Base-by-base conservation (phyloP, 257 asterid genomes). In the Pogostemon cablin region DNA sequence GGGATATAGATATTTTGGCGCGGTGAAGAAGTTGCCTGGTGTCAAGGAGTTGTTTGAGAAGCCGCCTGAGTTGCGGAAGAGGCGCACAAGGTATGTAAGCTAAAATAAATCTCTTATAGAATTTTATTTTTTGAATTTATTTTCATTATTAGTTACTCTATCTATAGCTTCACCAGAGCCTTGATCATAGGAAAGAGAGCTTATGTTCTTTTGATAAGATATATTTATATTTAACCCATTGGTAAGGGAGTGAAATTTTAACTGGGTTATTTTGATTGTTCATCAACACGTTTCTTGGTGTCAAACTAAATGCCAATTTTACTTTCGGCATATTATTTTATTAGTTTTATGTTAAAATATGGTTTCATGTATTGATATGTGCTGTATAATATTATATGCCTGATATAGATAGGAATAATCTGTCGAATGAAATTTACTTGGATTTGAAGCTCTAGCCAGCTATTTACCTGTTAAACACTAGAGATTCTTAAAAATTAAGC, bases 11-110 rank as follows among this genome's bases (percentile, higher is more conserved):
- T 93, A 93, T 69, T 93, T 93, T 78, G 97, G 97, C 7, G 98
- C 98, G 5, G 98, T 97, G 4, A 93, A 90, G 90, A 90, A 90
- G 88, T 73, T 93, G 81, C 99, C 99, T 40, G 99, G 99, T 54
- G 99, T 93, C 43, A 86, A 70, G 76, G 99, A 93, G 83, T 66
- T 93, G 88, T 93, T 93, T 53, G 95, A 89, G 78, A 93, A 93
- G 85, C 99, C 98, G 11, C 98, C 98, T 0, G 99, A 93, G 83
- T 62, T 93, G 83, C 83, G 98, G 32, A 93, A 93, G 75, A 72
- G 99, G 82, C 87, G 97, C 60, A 93, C 96, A 0, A 87, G 98
- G 97, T 93, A 81, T 72, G 58, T 72, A 61, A 59, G 2, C 3
- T 32, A 7, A 56, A 7, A 25, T 20, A 32, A 55, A 7, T 25